These are phyloP conservation scores for Geotrichum carabidarum DNA, from an alignment of 1,139 yeast genomes.

Conservation along the genomic window DNA sequence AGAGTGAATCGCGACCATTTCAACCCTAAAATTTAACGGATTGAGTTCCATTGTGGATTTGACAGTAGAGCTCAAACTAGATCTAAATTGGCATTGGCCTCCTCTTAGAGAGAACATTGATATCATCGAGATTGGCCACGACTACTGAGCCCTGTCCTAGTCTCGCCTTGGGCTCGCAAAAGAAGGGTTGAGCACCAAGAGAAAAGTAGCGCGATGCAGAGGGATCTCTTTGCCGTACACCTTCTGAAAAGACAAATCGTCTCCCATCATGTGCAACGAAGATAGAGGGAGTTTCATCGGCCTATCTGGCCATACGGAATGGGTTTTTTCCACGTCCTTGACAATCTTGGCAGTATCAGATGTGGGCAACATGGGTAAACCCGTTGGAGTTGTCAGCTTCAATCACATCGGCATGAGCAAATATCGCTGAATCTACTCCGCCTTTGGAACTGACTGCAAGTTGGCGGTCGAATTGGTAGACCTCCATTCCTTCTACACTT, in stretches of 20 bases:
- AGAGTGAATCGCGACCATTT: too few species aligned
- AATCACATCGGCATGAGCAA: not conserved
- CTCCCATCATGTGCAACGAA: too few species aligned
- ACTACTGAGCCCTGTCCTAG: not conserved
- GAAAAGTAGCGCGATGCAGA: not conserved
- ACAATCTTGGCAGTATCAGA: not conserved
- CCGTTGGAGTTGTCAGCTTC: not conserved
- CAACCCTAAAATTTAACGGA: too few species aligned
- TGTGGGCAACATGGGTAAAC: not conserved
- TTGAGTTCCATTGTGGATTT: not conserved
- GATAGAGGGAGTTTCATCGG: not conserved
- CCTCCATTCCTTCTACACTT: not conserved
- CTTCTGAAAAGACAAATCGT: not conserved
- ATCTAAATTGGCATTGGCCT: not conserved
- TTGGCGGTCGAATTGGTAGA: not conserved
- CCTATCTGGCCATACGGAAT: not conserved
- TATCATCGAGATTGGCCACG: not conserved
- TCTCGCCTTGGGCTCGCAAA: not conserved
- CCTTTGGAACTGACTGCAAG: not conserved
- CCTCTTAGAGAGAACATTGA: not conserved
- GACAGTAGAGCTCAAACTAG: not conserved
- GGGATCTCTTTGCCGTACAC: not conserved
- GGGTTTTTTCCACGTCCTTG: not conserved
- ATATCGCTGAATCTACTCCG: not conserved
- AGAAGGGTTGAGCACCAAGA: not conserved